Evolutionary conservation across 2,329 filamentous ascomycete species (phyloP), one percentile per base, ranked within the genome.

Genomic region (Trichophyton verrucosum): DNA sequence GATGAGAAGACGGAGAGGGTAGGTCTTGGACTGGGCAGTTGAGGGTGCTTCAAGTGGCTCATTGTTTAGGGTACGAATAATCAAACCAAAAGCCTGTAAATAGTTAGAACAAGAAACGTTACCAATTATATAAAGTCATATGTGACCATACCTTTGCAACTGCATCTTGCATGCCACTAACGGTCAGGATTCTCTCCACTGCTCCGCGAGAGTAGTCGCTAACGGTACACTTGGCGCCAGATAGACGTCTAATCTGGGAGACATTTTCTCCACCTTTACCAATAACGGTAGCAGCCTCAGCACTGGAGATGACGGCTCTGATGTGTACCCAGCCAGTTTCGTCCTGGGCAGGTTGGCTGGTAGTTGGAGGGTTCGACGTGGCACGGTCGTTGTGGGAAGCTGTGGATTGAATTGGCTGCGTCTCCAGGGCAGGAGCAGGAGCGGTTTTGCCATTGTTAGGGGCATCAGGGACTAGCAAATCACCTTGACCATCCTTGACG

Each of bases 251-350:
- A 71, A 99, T 97, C 77, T 95, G 90, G 67, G 91, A 95, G 56
- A 99, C 94, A 71, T 99, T 99, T 80, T 99, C 94, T 72, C 94
- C 94, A 65, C 91, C 92, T 78, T 99, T 99, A 72, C 94, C 94
- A 75, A 99, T 99, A 66, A 96, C 90, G 57, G 94, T 99, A 44
- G 94, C 94, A 67, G 94, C 94, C 76, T 99, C 94, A 53, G 91
- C 90, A 75, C 92, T 99, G 59, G 92, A 95, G 69, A 99, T 99
- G 69, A 96, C 91, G 61, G 94, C 90, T 67, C 94, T 88, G 68
- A 99, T 89, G 73, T 99, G 94, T 67, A 99, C 91, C 92, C 94
- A 99, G 55, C 86, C 86, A 56, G 88, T 91, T 79, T 99, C 94
- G 71, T 99, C 94, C 68, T 94, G 86, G 55, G 85, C 71, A 78